Base-by-base conservation (phyloP, 495 filamentous ascomycete genomes). In the Cercophora samala region DNA sequence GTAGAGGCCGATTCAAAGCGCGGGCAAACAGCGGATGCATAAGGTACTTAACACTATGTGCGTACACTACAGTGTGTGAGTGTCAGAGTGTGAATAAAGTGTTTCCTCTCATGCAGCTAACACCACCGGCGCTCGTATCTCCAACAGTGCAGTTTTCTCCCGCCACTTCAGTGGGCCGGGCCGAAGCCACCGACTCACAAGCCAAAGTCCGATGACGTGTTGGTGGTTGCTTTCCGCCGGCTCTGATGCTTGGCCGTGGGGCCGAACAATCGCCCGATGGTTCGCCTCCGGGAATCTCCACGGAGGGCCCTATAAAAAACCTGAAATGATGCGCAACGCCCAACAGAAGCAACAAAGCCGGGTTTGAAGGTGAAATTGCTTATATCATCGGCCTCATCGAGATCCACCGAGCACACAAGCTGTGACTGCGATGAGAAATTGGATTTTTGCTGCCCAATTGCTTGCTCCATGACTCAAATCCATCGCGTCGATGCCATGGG, bases 131-230 rank as follows among this genome's bases (percentile, higher is more conserved):
- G 37, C 22, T 56, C 53, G 53, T 56, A 23, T 56, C 22, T 46
- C 37, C 6, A 46, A 23, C 53, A 56, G 53, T 23, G 22, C 22
- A 21, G 21, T 56, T 56, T 56, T 23, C n/a, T 56, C n/a, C 53
- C 53, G 53, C 53, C 53, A 56, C 53, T 56, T 56, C 53, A 56
- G 53, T 56, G 53, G 53, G 22, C 22, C 53, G 53, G 53, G 17
- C 53, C 53, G n/a, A 56, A 21, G 53, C 53, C n/a, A 56, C 53
- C 53, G 53, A 19, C 53, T 19, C n/a, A 56, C 53, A 23, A 15
- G 8, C 18, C 8, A 18, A 56, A 22, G 22, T 8, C 53, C 53
- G 53, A 56, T 56, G 53, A 56, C 53, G 53, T 56, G 53, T 56
- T 46, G 37, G 37, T 13, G 37, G 53, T 56, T 56, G n/a, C 37